Evolutionary conservation across 106 monocot genomes (phyloP), one percentile per base, ranked within the genome.

Genomic region (Allium cepa): DNA sequence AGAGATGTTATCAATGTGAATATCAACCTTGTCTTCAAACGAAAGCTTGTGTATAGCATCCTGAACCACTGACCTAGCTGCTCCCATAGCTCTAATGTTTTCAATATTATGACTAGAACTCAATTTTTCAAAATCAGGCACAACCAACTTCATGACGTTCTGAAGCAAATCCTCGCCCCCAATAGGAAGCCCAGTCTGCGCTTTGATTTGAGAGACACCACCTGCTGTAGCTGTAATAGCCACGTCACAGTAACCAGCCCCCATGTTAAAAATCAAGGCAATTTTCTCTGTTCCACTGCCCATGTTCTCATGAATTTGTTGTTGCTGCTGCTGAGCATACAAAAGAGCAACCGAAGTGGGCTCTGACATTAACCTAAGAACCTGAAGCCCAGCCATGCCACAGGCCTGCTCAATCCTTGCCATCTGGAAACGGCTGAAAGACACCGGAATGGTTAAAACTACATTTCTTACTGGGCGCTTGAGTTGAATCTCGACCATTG

Each of bases 231-330:
- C 78, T 47, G 79, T 74, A n/a, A 88, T 53, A 9, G 92, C 85
- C 60, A 79, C 83, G 83, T 92, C 88, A 75, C 83, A 83, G 53
- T 85, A 92, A 1, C 92, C 92, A 14, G 92, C 88, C 49, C 92
- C 92, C 87, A 92, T 92, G 49, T 87, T 88, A 71, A 92, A 92
- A 57, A 92, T 83, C 16, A 92, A 80, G 11, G 88, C 92, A 14
- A 80, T 48, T 62, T 92, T 91, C 58, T 91, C 91, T 65, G 46
- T 52, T 36, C 81, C 81, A 63, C 87, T 87, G 14, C 82, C 91
- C 71, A 82, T 77, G 63, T 63, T 75, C 45, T 80, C 82, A 56
- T 68, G 62, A 5, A 78, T 26, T 15, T 26, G 15, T 16, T 53
- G 66, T 17, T 53, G 66, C 72, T 91, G 82, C 71, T 85, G 82